Evolutionary conservation across 2,329 filamentous ascomycete genomes (phyloP).

Genomic region (Colletotrichum somersetense): DNA sequence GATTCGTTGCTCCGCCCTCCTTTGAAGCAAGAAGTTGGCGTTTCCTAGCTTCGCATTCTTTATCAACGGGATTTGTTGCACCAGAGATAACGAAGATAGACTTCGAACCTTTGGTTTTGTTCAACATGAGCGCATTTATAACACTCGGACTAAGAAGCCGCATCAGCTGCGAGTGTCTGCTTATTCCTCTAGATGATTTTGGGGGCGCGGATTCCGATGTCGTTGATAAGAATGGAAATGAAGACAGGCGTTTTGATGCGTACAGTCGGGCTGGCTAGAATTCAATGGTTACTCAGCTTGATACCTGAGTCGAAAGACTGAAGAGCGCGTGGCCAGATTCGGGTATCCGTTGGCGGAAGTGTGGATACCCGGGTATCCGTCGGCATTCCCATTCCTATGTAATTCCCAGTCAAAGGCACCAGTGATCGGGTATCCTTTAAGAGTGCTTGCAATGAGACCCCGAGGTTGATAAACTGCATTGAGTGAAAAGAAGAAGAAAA

Average conservation of each 20-base stretch:
- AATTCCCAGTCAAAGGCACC: not conserved
- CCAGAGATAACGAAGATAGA: too few species aligned
- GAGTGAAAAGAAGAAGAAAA: not conserved
- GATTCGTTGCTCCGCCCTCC: too few species aligned
- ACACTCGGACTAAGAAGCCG: too few species aligned
- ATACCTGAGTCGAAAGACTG: not conserved
- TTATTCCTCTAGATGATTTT: not conserved
- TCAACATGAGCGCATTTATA: too few species aligned
- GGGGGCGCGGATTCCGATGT: not conserved
- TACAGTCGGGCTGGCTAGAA: not conserved
- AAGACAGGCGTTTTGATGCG: not conserved
- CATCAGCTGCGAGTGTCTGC: too few species aligned
- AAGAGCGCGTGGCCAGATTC: not conserved
- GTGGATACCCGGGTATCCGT: not conserved
- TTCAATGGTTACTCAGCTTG: not conserved
- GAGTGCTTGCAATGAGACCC: not conserved
- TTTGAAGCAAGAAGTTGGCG: too few species aligned
- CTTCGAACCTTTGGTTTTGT: too few species aligned
- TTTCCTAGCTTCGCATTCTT: too few species aligned
- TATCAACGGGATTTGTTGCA: too few species aligned
- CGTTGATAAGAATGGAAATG: not conserved
- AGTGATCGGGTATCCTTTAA: not conserved
- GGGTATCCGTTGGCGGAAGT: not conserved
- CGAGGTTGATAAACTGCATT: not conserved
- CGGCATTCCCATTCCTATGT: not conserved